Evolutionary conservation across 2,329 filamentous ascomycete species (phyloP), one percentile per base, ranked within the genome.

Genomic region (Venturia pyrina): DNA sequence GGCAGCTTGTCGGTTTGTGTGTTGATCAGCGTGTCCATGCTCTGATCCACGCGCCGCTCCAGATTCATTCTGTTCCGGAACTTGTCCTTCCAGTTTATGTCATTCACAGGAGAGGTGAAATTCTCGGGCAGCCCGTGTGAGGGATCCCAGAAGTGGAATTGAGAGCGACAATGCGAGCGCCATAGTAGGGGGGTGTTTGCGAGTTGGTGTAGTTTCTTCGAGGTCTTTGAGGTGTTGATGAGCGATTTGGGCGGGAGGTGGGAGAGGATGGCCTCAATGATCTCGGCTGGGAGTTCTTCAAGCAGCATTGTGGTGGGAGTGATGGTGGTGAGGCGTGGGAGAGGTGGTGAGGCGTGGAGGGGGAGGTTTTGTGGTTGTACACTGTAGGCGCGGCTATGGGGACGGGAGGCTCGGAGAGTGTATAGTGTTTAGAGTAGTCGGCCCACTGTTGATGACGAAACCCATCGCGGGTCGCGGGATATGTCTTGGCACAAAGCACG

Each of bases 211-310:
- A 93, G 83, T 67, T 86, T 85, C 69, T 80, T 85, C 28, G 85
- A 90, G 13, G 89, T 81, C 34, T 80, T 69, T 82, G 88, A 72
- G 76, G 85, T 73, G 78, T 80, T 76, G 56, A 83, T 74, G 41
- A 84, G 78, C 48, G 79, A 79, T 57, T 70, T 70, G 10, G 84
- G 81, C 62, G 81, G 78, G 63, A 86, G 79, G 72, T 86, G 86
- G 68, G 82, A 81, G 69, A 97, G 82, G 69, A 98, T 89, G 64
- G 87, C 83, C 73, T 91, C 86, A 71, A 98, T 82, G 68, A 98
- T 85, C 79, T 99, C 95, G 76, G 93, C 89, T 50, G 93, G 93
- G 11, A 65, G 63, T 2, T 56, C 43, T 24, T 56, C 34, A 2
- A 64, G 53, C 13, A 48, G 24, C 62, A 64, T 64, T 53, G 21